Conservation (phyloP, 2,329 filamentous ascomycete genomes). For the Exophiala aquamarina region DNA sequence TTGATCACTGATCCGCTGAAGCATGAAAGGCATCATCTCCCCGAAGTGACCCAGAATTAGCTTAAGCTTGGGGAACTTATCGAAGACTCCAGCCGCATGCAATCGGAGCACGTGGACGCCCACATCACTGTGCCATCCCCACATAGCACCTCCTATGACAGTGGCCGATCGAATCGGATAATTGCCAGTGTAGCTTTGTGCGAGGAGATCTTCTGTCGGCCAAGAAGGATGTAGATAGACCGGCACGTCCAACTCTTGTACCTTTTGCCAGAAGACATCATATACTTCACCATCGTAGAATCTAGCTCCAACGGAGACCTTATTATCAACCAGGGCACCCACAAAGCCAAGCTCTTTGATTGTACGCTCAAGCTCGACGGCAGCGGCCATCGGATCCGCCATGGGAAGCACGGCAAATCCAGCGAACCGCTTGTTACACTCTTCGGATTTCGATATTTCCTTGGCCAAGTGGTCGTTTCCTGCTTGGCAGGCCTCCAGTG, state of each 20-base stretch:
- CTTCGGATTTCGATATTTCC: slow-evolving; percentile 30
- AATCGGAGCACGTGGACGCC: slow-evolving; percentile 41
- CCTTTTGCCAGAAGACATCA: slow-evolving; percentile 41
- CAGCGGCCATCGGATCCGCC: slow-evolving; percentile 35
- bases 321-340: slow-evolving; percentile 48
- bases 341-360: slow-evolving; percentile 46
- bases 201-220: slow-evolving; percentile 38
- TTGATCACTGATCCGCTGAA: slow-evolving; percentile 42
- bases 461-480: slow-evolving; percentile 16
- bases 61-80: slow-evolving; percentile 54
- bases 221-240: slow-evolving; percentile 53
- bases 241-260: slow-evolving; percentile 47
- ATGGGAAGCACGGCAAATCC: slow-evolving; percentile 46
- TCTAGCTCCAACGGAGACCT: slow-evolving; percentile 22
- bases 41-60: slow-evolving; percentile 56
- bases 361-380: slow-evolving; percentile 36
- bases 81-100: slow-evolving; percentile 55
- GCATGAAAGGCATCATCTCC: slow-evolving; percentile 54
- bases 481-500: slow-evolving; percentile 6
- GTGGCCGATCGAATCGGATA: slow-evolving; percentile 24
- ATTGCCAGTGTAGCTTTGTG: slow-evolving; percentile 40
- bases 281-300: slow-evolving; percentile 47
- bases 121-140: slow-evolving; percentile 41
- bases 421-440: slow-evolving; percentile 34
- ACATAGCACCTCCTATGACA: slow-evolving; percentile 11